phyloP scores from a whole-genome alignment of 1,139 yeast species.

The Scheffersomyces cryptocercus region DNA sequence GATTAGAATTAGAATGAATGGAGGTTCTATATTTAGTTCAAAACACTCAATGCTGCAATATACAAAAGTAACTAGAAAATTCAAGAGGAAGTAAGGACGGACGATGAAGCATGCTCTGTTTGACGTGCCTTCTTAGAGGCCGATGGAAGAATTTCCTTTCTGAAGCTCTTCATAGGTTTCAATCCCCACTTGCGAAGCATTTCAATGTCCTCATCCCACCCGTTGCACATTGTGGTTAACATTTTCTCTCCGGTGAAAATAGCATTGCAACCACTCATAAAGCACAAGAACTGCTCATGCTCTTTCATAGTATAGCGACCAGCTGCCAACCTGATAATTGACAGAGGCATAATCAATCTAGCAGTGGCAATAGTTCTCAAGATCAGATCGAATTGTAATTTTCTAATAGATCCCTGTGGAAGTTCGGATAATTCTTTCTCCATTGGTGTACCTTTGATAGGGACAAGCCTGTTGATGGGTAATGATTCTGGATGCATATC shows the following conservation, averaged over 20 bases:
- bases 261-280: conserved; percentile 79
- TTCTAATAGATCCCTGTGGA: conserved; percentile 37
- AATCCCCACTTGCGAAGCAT: conserved; percentile 75
- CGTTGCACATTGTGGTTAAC: conserved; percentile 82
- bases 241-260: conserved; percentile 80
- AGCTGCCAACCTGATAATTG: conserved; percentile 75
- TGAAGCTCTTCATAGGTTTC: conserved; percentile 63
- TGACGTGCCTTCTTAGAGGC: no score
- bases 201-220: conserved; percentile 78
- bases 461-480: conserved; percentile 79
- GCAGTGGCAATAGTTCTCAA: conserved; percentile 76
- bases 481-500: conserved; percentile 73
- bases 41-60: no score
- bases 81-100: no score
- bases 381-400: conserved; percentile 59
- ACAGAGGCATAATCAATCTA: conserved; percentile 67
- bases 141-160: conserved; percentile 1
- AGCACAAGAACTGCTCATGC: conserved; percentile 71
- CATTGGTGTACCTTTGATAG: conserved; percentile 79
- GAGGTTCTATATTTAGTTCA: no score
- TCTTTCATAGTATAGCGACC: conserved; percentile 84
- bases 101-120: no score
- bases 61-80: no score
- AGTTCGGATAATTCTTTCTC: conserved; percentile 51
- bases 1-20: conserved; percentile 6